Percentiles rank a stretch among this genome's conserved stretches.
These are phyloP conservation scores for Tulasnella sp. DNA, from an alignment of 768 basidiomycete species.

Conservation along the genomic window DNA sequence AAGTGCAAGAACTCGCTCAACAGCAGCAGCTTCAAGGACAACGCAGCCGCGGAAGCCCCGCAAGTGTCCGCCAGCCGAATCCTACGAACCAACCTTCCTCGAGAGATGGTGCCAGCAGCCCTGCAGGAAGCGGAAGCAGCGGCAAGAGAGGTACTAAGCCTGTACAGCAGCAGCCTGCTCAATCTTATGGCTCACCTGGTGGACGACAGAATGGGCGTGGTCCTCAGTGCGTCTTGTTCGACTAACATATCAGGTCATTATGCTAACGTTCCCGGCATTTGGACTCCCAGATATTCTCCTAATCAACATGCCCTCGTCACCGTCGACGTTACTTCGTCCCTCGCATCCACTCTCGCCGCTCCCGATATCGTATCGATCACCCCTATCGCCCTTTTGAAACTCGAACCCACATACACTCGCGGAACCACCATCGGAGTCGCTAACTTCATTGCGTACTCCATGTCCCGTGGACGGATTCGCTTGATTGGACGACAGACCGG, in stretches of 20 bases:
- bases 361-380: constrained; percentile 81
- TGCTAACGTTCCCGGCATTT: background rate
- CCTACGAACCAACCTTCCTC: constrained; percentile 4
- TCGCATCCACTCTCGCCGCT: constrained; percentile 72
- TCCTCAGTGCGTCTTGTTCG: background rate
- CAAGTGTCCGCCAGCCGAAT: constrained; percentile 20
- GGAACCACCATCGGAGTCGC: constrained; percentile 88
- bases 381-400: constrained; percentile 82
- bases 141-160: constrained; percentile 10
- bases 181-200: constrained; percentile 1
- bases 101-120: constrained; percentile 20
- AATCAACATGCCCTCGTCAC: constrained; percentile 30
- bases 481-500: constrained; percentile 86
- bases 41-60: constrained; percentile 24
- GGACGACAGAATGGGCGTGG: constrained; percentile 37
- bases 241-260: background rate
- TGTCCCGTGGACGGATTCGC: constrained; percentile 85
- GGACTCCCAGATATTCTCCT: constrained; percentile 18
- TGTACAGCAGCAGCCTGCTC: background rate
- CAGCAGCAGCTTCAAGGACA: constrained; percentile 27
- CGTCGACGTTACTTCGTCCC: constrained; percentile 36
- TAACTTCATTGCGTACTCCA: constrained; percentile 89
- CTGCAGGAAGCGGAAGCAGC: constrained; percentile 16
- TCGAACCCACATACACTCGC: constrained; percentile 77
- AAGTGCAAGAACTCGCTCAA: constrained; percentile 21